Evolutionary conservation across 2,329 filamentous ascomycete species (phyloP).

Genomic region (Penicillium thymicola): DNA sequence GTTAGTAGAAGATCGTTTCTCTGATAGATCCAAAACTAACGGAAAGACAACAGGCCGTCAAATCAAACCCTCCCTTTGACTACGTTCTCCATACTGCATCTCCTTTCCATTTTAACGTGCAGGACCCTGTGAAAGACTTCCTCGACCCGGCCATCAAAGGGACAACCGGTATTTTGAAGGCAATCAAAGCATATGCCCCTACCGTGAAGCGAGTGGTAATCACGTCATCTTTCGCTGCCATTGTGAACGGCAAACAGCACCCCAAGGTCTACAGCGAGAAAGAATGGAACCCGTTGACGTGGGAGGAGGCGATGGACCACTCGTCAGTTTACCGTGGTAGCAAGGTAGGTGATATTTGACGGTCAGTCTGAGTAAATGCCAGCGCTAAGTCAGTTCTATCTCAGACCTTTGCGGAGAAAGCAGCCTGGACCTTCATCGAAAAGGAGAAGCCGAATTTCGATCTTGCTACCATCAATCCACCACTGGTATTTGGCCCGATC

Average conservation of each 20-base stretch:
- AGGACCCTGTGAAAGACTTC: constrained; percentile 64
- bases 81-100: constrained; percentile 72
- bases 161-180: constrained; percentile 60
- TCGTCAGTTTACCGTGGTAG: constrained; percentile 47
- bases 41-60: constrained; percentile 44
- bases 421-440: constrained; percentile 63
- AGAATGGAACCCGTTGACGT: constrained; percentile 45
- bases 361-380: neutral
- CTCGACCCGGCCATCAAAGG: constrained; percentile 62
- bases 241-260: constrained; percentile 49
- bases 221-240: constrained; percentile 67
- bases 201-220: constrained; percentile 70
- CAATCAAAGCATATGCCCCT: constrained; percentile 59
- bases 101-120: constrained; percentile 70
- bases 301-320: constrained; percentile 39
- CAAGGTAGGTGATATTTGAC: constrained; percentile 43
- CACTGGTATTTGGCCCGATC: constrained; percentile 62
- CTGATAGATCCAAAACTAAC: constrained; percentile 3
- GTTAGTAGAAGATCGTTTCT: constrained; percentile 25
- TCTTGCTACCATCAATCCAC: constrained; percentile 60
- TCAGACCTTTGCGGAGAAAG: constrained; percentile 60
- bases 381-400: neutral
- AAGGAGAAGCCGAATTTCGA: constrained; percentile 58
- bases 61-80: constrained; percentile 64
- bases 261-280: constrained; percentile 38